Conservation (phyloP, 352 stramenopile species). For the Phytophthora pinifolia region DNA sequence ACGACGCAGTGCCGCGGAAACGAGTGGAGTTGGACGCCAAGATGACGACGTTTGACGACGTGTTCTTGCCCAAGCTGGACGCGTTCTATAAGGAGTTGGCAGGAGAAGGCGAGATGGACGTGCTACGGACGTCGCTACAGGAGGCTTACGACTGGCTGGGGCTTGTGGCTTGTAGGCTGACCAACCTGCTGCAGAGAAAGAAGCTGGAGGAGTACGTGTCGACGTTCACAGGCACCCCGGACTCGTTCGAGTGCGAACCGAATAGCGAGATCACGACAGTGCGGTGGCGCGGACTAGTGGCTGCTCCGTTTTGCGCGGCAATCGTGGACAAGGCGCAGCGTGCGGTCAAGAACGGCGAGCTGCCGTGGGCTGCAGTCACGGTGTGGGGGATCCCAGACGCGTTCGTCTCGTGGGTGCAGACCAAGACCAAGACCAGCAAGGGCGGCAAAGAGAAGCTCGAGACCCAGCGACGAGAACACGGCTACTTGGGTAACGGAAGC, state of each 20-base stretch:
- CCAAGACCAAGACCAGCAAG: conserved; percentile 26
- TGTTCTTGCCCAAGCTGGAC: conserved; percentile 63
- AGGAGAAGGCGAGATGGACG: conserved; percentile 14
- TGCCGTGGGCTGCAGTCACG: conserved; percentile 72
- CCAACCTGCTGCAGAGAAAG: conserved; percentile 49
- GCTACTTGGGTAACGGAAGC: conserved; percentile 69
- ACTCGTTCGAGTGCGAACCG: conserved; percentile 39
- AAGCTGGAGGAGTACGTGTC: conserved; percentile 77
- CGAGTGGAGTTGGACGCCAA: conserved; percentile 64
- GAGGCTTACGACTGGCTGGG: conserved; percentile 80
- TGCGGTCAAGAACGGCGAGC: conserved; percentile 40
- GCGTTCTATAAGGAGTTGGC: conserved; percentile 34
- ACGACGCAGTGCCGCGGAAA: conserved; percentile 56
- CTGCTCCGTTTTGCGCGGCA: conserved; percentile 49
- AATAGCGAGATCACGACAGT: conserved; percentile 48
- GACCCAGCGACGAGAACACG: conserved; percentile 55
- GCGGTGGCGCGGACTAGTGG: conserved; percentile 76
- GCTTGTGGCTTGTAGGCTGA: conserved; percentile 62
- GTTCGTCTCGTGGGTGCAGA: conserved; percentile 70
- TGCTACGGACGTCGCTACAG: conserved; percentile 40
- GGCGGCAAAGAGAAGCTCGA: conserved; percentile 23
- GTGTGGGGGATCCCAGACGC: conserved; percentile 82
- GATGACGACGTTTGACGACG: conserved; percentile 38
- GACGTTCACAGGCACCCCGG: conserved; percentile 52
- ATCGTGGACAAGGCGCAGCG: conserved; percentile 55